These are phyloP conservation scores for Amphicarpaea edgeworthii DNA, from an alignment of 306 rosid genomes.

Conservation along the genomic window DNA sequence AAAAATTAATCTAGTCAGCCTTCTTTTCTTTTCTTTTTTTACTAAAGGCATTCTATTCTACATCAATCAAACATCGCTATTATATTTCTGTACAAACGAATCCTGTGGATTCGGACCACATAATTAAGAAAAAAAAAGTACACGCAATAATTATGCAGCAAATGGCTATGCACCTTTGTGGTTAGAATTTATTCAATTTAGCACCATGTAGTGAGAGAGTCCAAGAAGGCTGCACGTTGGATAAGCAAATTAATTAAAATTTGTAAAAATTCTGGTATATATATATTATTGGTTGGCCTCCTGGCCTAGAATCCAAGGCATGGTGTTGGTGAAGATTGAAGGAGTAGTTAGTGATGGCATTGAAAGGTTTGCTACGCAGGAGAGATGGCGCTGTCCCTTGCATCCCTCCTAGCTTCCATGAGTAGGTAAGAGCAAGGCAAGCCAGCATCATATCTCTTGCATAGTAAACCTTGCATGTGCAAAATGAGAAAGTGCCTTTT, in stretches of 20 bases:
- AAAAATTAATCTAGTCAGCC: background rate
- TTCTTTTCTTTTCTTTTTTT: background rate
- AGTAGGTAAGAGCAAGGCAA: background rate
- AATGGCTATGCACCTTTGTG: conserved; percentile 13
- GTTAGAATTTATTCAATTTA: conserved; percentile 11
- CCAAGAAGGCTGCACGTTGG: background rate
- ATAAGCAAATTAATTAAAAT: conserved; percentile 8
- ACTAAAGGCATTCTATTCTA: background rate
- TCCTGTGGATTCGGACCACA: conserved; percentile 24
- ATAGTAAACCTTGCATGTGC: conserved; percentile 58
- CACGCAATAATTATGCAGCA: conserved; percentile 12
- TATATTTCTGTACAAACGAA: background rate
- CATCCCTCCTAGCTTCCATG: background rate
- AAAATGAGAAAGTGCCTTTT: background rate
- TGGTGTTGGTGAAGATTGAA: background rate
- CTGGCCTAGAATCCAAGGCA: conserved; percentile 14
- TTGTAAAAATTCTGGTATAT: conserved; percentile 16
- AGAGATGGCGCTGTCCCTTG: conserved; percentile 68
- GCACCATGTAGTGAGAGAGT: background rate
- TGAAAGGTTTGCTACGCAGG: conserved; percentile 74
- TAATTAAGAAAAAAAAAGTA: too few species aligned
- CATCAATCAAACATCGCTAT: background rate
- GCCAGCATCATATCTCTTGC: conserved; percentile 53
- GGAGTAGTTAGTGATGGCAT: conserved; percentile 30
- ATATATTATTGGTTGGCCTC: conserved; percentile 34